These are phyloP conservation scores for Mucor velutinosus DNA, from an alignment of 371 early-diverging fungal species.

Conservation along the genomic window DNA sequence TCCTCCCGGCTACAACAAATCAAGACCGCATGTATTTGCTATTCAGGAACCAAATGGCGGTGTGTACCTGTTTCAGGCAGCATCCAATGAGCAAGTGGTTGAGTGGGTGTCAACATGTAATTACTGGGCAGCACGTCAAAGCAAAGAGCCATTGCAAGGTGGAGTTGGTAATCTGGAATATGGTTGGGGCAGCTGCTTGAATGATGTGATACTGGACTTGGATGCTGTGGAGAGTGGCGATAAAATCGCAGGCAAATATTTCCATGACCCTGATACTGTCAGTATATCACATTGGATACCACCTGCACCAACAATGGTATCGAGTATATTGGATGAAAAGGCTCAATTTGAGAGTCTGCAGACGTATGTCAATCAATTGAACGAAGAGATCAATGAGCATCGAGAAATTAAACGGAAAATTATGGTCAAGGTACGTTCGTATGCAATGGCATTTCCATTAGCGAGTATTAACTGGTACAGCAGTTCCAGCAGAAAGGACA, in stretches of 20 bases:
- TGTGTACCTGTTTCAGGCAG: conserved; percentile 83
- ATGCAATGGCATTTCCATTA: background rate
- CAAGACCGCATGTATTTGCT: conserved; percentile 82
- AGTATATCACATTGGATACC: conserved; percentile 38
- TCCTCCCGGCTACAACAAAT: conserved; percentile 78
- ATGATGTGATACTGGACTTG: conserved; percentile 37
- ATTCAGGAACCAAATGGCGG: conserved; percentile 78
- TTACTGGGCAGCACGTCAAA: conserved; percentile 89
- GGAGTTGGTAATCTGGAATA: conserved; percentile 86
- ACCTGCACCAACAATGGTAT: conserved; percentile 39
- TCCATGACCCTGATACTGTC: conserved; percentile 25
- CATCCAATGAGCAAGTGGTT: conserved; percentile 62
- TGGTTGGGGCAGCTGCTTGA: conserved; percentile 81
- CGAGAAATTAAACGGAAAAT: conserved; percentile 43
- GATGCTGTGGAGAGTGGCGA: conserved; percentile 25
- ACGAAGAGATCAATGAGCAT: conserved; percentile 43
- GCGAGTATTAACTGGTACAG: background rate
- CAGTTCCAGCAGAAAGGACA: conserved; percentile 62
- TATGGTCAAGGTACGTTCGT: conserved; percentile 25
- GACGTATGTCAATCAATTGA: conserved; percentile 30
- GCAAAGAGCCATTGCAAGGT: conserved; percentile 85
- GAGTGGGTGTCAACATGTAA: conserved; percentile 88
- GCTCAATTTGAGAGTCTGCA: conserved; percentile 30
- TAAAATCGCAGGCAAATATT: conserved; percentile 19
- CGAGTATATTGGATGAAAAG: conserved; percentile 31